Evolutionary conservation across 164 flowering plant species (phyloP), one percentile per base, ranked within the genome.

Genomic region (Taxillus chinensis): DNA sequence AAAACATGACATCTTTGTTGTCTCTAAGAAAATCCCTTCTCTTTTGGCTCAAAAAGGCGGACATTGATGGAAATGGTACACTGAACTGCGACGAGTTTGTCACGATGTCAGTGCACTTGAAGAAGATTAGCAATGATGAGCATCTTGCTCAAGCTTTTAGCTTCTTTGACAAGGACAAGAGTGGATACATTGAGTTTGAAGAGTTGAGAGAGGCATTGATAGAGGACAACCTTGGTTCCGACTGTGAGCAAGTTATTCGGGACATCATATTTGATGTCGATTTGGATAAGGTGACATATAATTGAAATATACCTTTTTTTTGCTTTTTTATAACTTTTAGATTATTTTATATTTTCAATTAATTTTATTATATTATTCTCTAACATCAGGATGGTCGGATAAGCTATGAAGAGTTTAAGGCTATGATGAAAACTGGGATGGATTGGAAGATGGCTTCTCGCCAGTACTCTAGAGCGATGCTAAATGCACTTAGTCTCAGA

Each of bases 381-480:
- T n/a, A 45, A 5, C 45, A 42, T 38, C 73, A 90, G 95, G 97
- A 87, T 63, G 97, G 97, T 7, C 78, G 86, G 59, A 86, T 87
- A 49, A 83, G 97, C 70, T 87, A 70, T 43, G 78, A 73, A 3
- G 97, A 90, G 63, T 90, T 87, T 51, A 71, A 74, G 67, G 78
- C 79, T 16, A 87, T 84, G 92, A 86, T 90, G 92, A 78, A 71
- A 62, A 64, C 73, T 0, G 95, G 96, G 1, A 80, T 71, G 76
- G 89, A 86, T 61, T 87, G 97, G 97, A 86, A 79, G 66, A 84
- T 80, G 92, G 74, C 78, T 14, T 86, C 92, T 3, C 84, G 89
- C 14, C 92, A 87, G 58, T 84, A 87, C 66, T 90, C 96, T 0
- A 80, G 86, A 67, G 97, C 82, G 6, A 61, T 87, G 80, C 67